Evolutionary conservation across 1,284 basidiomycete species (phyloP), one percentile per base, ranked within the genome.

Genomic region (Cutaneotrichosporon dermatis): DNA sequence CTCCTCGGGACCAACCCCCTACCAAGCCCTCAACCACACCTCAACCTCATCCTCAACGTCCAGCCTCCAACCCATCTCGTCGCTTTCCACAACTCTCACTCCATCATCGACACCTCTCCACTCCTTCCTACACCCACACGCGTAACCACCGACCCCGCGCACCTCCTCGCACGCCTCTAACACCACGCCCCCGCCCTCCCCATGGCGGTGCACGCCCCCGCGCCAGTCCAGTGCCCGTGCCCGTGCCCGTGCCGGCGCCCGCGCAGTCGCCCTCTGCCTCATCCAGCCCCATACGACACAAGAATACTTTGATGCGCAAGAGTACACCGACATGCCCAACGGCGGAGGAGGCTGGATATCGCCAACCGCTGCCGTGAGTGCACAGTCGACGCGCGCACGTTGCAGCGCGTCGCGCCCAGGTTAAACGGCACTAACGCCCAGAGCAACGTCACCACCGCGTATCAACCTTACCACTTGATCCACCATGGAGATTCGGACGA

Each of bases 391-490:
- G 25, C 25, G 25, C 25, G 25, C 25, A 25, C 25, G 25, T 25
- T 25, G 25, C 25, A 25, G 25, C 25, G 25, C 25, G 25, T 25
- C 25, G 25, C 25, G 25, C 25, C 25, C 25, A 25, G 25, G 25
- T 25, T 25, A 25, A 25, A 25, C 25, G 25, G 25, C 25, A 25
- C 25, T 25, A 25, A 25, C 25, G 25, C n/a, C 13, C 13, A 12
- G 7, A 36, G 11, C 51, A 7, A 41, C 55, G 11, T 57, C 59
- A 1, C 57, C 62, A 12, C 67, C 65, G 4, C 60, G 60, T 15
- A 46, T 72, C 58, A 72, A 72, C 55, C 70, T 0, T 69, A 69
- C 46, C 69, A 70, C 49, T 55, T 64, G 15, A 54, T 70, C 7
- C 68, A 69, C n/a, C 63, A 66, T 49, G 66, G 68, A 4, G 49